Percentiles rank a stretch among this genome's conserved stretches.
Conservation (phyloP, 306 rosid genomes). For the Inga laurina region DNA sequence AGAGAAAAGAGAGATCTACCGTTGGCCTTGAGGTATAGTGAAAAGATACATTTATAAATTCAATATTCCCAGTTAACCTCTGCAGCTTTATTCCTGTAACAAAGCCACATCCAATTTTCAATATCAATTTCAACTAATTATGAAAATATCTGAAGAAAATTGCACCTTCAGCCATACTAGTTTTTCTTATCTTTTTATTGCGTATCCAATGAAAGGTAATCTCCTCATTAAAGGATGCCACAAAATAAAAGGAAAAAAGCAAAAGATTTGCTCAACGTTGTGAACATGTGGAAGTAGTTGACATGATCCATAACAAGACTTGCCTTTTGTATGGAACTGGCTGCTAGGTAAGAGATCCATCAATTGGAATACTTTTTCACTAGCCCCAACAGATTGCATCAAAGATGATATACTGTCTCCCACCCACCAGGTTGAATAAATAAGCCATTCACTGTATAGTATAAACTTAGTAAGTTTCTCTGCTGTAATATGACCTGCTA, state of each 20-base stretch:
- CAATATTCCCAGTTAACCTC: conserved; percentile 63
- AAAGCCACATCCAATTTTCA: conserved; percentile 28
- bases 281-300: conserved; percentile 27
- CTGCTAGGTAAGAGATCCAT: conserved; percentile 87
- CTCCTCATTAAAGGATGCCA: neutral
- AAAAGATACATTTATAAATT: conserved; percentile 77
- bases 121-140: neutral
- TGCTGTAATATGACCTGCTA: conserved; percentile 82
- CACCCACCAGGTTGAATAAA: conserved; percentile 98
- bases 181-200: conserved; percentile 5
- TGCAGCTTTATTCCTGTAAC: conserved; percentile 71
- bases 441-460: conserved; percentile 94
- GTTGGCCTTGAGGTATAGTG: conserved; percentile 80
- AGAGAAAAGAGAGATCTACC: conserved; percentile 51
- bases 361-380: conserved; percentile 92
- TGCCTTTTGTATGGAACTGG: conserved; percentile 77
- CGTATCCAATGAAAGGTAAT: conserved; percentile 10
- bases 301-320: conserved; percentile 36
- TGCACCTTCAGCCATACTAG: conserved; percentile 5
- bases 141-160: conserved; percentile 5
- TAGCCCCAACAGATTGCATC: conserved; percentile 99
- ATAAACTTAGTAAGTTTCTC: conserved; percentile 96
- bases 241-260: conserved; percentile 25
- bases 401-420: conserved; percentile 88
- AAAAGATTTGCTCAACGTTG: conserved; percentile 25